A percentile compares a stretch with the other conserved stretches of the same genome.
phyloP scores from a whole-genome alignment of 495 filamentous ascomycete genomes.

The Neurospora tetrasperma region DNA sequence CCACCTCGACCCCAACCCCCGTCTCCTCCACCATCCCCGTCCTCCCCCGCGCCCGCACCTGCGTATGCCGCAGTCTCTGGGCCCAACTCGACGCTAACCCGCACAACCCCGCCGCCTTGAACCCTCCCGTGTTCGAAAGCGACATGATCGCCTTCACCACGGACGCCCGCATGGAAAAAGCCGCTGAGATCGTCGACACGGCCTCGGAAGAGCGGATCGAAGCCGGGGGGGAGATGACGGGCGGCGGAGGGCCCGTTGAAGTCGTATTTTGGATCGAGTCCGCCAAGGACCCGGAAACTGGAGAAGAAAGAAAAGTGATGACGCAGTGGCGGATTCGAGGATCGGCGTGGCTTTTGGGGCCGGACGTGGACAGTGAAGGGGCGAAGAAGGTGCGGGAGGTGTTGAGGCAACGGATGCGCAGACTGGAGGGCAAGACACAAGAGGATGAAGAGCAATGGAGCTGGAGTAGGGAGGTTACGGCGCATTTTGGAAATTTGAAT shows the following conservation, averaged over 20 bases:
- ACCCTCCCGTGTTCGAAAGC: slow-evolving; percentile 57
- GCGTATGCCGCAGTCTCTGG: slow-evolving; percentile 76
- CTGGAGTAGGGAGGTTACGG: slow-evolving; percentile 64
- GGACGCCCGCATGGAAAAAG: slow-evolving; percentile 78
- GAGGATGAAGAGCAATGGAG: slow-evolving; percentile 39
- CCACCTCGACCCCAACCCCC: slow-evolving; percentile 1
- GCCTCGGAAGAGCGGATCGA: neutral
- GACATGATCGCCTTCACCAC: slow-evolving; percentile 79
- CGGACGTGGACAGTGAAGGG: slow-evolving; percentile 44
- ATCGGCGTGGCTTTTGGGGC: slow-evolving; percentile 52
- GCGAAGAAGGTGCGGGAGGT: slow-evolving; percentile 33
- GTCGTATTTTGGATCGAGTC: slow-evolving; percentile 68
- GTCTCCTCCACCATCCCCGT: neutral
- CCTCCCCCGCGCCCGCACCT: slow-evolving; percentile 38
- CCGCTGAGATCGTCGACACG: slow-evolving; percentile 50
- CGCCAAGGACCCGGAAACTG: slow-evolving; percentile 24
- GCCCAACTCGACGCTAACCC: slow-evolving; percentile 56
- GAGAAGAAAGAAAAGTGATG: slow-evolving; percentile 6
- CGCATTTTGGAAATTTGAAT: slow-evolving; percentile 77
- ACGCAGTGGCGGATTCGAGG: slow-evolving; percentile 84
- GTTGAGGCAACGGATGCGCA: slow-evolving; percentile 40
- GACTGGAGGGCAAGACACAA: slow-evolving; percentile 10
- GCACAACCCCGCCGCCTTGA: slow-evolving; percentile 50
- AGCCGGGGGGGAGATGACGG: slow-evolving; percentile 30
- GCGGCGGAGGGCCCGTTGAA: slow-evolving; percentile 63